A percentile compares a stretch with the other conserved stretches of the same genome.
Evolutionary conservation across 1,284 basidiomycete species (phyloP).

Genomic region (Tilletia indica): DNA sequence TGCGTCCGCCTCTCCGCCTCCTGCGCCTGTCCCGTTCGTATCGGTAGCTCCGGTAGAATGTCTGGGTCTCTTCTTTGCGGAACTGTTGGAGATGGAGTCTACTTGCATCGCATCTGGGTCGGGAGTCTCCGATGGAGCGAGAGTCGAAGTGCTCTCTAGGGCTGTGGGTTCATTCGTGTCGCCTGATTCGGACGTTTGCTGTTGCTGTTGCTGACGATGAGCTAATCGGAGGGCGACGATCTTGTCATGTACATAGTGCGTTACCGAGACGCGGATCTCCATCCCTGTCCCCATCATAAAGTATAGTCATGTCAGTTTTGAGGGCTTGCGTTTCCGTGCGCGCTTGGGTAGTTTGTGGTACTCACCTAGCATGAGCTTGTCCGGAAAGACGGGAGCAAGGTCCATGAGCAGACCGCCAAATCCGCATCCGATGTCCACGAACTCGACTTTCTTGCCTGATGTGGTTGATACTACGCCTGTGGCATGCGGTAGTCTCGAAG

Average conservation of each 20-base stretch:
- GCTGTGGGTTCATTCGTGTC: neutral
- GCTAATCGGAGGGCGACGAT: slow-evolving; percentile 76
- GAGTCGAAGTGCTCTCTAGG: neutral
- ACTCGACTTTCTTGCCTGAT: slow-evolving; percentile 70
- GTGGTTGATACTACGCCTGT: slow-evolving; percentile 2
- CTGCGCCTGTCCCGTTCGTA: neutral
- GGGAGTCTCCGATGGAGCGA: neutral
- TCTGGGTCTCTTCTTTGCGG: neutral
- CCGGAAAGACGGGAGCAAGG: slow-evolving; percentile 85
- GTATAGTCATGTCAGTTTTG: too few relatives aligned
- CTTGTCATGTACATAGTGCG: slow-evolving; percentile 92
- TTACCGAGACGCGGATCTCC: slow-evolving; percentile 95
- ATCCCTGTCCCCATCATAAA: slow-evolving; percentile 60
- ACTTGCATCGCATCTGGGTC: neutral
- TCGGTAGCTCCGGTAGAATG: slow-evolving; percentile 1
- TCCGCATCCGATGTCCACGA: slow-evolving; percentile 95
- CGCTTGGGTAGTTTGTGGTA: neutral
- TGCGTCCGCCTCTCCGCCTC: slow-evolving; percentile 3
- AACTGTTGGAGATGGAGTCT: too few relatives aligned
- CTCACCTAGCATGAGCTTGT: slow-evolving; percentile 86
- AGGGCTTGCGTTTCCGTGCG: too few relatives aligned
- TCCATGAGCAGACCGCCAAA: slow-evolving; percentile 91
- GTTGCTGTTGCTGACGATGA: neutral
- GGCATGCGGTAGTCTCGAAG: slow-evolving; percentile 17
- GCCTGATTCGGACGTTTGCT: neutral